Evolutionary conservation across 2,329 filamentous ascomycete genomes (phyloP), one percentile per base, ranked within the genome.

Genomic region (Fusarium sp.): DNA sequence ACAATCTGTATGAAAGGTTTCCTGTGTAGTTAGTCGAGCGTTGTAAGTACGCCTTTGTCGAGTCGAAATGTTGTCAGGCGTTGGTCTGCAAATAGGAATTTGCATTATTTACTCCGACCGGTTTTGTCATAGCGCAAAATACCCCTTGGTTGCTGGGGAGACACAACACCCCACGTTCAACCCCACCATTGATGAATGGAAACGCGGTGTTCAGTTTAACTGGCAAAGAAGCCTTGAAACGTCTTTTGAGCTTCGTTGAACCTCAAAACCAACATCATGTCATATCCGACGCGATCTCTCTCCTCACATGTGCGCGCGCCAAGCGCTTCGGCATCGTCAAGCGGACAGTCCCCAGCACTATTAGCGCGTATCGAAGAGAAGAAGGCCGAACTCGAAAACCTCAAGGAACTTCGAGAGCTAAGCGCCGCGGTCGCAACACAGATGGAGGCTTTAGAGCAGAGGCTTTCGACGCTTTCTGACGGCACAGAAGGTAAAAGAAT

Each of bases 291-390:
- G 51, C 79, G 84, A 62, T 80, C 83, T 3, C 76, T 91, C 15
- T 84, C 88, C 4, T 86, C 88, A 25, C 89, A 93, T 71, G 78
- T 91, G 70, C 89, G 90, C 54, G 85, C 88, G 68, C 80, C 85
- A 32, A 87, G 86, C 68, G 76, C 78, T 41, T 78, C 81, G 3
- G 76, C 79, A 24, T 76, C 80, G 5, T 75, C 78, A 26, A 79
- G 81, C 47, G 84, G 86, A 43, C 89, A 91, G 75, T 91, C 91
- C 2, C 86, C 90, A 1, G 85, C 87, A 25, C 81, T 95, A 13
- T 79, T 91, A 48, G 86, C 90, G 40, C 89, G 91, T 64, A 92
- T 96, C 73, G 88, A 91, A 64, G 91, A 95, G 79, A 96, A 96
- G 81, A 92, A 91, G 76, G 87, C 88, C 50, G 92, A 96, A 75